Base-by-base conservation (phyloP, 202 grass and related monocot species). In the Alloteropsis angusta region DNA sequence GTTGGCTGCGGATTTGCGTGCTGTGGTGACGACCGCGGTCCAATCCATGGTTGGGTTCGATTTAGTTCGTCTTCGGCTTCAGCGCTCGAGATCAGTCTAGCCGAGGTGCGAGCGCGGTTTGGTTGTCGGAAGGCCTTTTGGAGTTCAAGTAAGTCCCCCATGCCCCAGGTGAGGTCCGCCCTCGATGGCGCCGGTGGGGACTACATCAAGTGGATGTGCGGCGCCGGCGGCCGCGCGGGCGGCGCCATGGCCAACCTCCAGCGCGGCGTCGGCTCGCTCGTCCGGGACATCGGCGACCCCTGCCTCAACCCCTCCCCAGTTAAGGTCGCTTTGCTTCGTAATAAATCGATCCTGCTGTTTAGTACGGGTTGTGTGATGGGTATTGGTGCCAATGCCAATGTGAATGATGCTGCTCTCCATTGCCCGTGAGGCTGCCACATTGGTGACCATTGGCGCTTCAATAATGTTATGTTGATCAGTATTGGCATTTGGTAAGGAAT, bases 151-250 rank as follows among this genome's bases (percentile, higher is more conserved):
- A 10, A 39, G n/a, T n/a, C 16, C 62, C 34, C 35, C 48, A 79
- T 79, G 76, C 36, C 76, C 34, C 76, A 41, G 15, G 47, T 79
- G n/a, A 79, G 12, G 76, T 26, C 62, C 48, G 35, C 21, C 36
- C 49, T 6, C 34, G 62, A 79, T 67, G 76, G 76, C 48, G 46
- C 80, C 46, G 44, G 55, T 10, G 82, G 43, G 74, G 82, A 84
- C 15, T 84, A 84, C 65, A 84, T 85, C 59, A 86, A 88, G 57
- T 97, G 94, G 94, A 92, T 94, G 89, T 97, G 94, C 56, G 88
- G 91, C 44, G 83, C 83, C 41, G 67, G 70, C 58, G 88, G 87
- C 28, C 74, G 55, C 39, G 65, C 82, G 8, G 74, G 85, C 35
- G 81, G 72, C 77, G 73, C 78, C 76, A 87, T 91, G 84, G 85